Evolutionary conservation across 1,139 yeast species (phyloP).

Genomic region (Yarrowia galli): DNA sequence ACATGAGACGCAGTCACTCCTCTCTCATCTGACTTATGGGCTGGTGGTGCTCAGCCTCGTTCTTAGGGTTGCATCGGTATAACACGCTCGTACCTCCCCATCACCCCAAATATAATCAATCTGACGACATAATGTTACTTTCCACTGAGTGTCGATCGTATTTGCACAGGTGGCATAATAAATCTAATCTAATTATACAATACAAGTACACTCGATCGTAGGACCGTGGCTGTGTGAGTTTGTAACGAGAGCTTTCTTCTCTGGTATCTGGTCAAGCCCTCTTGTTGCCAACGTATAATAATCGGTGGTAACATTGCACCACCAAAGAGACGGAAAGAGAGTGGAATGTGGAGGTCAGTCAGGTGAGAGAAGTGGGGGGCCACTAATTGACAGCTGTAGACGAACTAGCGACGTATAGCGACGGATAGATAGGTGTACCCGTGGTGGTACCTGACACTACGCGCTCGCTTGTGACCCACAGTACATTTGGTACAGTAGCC

Average conservation of each 20-base stretch:
- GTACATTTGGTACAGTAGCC: neutral
- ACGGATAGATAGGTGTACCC: too few species aligned
- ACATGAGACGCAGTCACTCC: neutral
- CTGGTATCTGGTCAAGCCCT: too few species aligned
- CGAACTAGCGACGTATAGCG: too few species aligned
- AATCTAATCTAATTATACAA: slow-evolving; percentile 7
- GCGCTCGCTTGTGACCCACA: slow-evolving; percentile 3
- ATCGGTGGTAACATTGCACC: neutral
- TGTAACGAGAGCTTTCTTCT: too few species aligned
- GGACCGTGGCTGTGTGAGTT: too few species aligned
- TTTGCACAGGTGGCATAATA: slow-evolving; percentile 23
- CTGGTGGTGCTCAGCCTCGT: slow-evolving; percentile 22
- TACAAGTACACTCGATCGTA: too few species aligned
- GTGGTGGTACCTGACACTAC: neutral
- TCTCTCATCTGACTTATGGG: neutral
- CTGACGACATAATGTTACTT: neutral
- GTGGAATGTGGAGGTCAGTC: neutral
- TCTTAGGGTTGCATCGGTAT: slow-evolving; percentile 7
- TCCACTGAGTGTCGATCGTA: slow-evolving; percentile 13
- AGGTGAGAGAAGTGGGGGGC: neutral
- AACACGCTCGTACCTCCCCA: neutral
- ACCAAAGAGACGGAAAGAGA: neutral
- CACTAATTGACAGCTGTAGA: neutral
- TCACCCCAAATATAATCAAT: neutral
- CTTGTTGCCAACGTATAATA: neutral